phyloP scores from a whole-genome alignment of 345 rosid species.

The Citrus medica region DNA sequence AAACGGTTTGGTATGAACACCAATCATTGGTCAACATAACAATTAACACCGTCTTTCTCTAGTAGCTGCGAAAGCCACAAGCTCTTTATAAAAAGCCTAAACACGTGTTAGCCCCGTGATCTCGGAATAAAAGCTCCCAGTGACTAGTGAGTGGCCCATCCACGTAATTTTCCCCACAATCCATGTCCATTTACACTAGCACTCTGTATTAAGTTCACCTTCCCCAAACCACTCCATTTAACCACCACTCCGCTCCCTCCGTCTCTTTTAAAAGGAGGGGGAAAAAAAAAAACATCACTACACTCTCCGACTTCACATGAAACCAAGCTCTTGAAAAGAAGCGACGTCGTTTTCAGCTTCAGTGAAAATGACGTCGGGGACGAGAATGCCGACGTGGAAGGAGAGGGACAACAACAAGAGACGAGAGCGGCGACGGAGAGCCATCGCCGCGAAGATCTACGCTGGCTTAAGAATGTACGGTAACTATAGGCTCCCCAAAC shows the following conservation, averaged over 20 bases:
- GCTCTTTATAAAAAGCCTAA: slow-evolving; percentile 39
- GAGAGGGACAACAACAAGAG: slow-evolving; percentile 98
- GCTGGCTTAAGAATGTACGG: slow-evolving; percentile 87
- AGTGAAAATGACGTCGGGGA: slow-evolving; percentile 73
- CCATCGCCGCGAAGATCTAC: slow-evolving; percentile 95
- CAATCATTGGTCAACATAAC: no score
- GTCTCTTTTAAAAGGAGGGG: background rate
- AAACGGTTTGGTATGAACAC: background rate
- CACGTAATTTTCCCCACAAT: slow-evolving; percentile 12
- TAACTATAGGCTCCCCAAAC: slow-evolving; percentile 89
- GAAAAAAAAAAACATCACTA: background rate
- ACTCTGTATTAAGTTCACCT: slow-evolving; percentile 18
- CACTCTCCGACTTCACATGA: slow-evolving; percentile 10
- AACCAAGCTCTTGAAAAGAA: background rate
- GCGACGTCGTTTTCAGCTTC: slow-evolving; percentile 18
- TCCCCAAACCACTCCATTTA: slow-evolving; percentile 22
- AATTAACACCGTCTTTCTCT: background rate
- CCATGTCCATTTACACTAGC: slow-evolving; percentile 22
- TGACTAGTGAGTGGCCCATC: slow-evolving; percentile 34
- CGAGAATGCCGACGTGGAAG: slow-evolving; percentile 96
- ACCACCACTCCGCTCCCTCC: slow-evolving; percentile 19
- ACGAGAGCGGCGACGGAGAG: slow-evolving; percentile 85
- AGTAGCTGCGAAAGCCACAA: background rate
- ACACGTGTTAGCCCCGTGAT: slow-evolving; percentile 69
- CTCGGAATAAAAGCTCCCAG: slow-evolving; percentile 21